phyloP scores from a whole-genome alignment of 805 yeast genomes.

The Starmera pachycereana region DNA sequence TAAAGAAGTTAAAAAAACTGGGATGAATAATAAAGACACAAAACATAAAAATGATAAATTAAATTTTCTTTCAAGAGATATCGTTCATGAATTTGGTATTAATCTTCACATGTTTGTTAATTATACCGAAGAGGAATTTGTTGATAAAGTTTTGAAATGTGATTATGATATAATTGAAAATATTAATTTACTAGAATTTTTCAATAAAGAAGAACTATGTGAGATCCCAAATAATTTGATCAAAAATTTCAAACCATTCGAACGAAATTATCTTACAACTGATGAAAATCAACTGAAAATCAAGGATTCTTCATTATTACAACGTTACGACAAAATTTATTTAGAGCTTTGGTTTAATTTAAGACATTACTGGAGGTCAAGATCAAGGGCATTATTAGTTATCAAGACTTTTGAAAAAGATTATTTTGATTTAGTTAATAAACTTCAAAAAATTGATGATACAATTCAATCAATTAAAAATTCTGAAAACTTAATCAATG shows the following conservation, averaged over 20 bases:
- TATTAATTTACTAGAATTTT: constrained; percentile 72
- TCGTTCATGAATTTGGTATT: constrained; percentile 92
- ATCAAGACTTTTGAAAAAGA: constrained; percentile 68
- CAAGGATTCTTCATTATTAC: constrained; percentile 66
- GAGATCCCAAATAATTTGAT: constrained; percentile 66
- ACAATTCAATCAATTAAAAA: constrained; percentile 60
- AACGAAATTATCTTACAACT: constrained; percentile 26
- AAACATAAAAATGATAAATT: constrained; percentile 44
- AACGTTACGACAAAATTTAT: constrained; percentile 79
- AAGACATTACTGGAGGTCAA: constrained; percentile 83
- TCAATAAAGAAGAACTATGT: constrained; percentile 62
- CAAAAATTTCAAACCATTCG: constrained; percentile 68
- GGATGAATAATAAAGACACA: constrained; percentile 23
- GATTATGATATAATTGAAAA: constrained; percentile 60
- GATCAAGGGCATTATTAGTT: constrained; percentile 75
- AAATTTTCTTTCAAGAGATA: constrained; percentile 67
- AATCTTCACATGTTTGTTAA: constrained; percentile 72
- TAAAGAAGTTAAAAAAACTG: constrained; percentile 44
- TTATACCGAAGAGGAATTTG: constrained; percentile 52
- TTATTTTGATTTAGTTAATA: constrained; percentile 56
- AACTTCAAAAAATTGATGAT: constrained; percentile 58
- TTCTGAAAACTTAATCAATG: constrained; percentile 58
- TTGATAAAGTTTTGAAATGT: constrained; percentile 65
- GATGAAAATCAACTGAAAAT: constrained; percentile 42
- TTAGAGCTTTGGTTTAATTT: constrained; percentile 76